These are phyloP conservation scores for Globisporangium heterothallicum DNA, from an alignment of 352 stramenopile species.

Conservation along the genomic window DNA sequence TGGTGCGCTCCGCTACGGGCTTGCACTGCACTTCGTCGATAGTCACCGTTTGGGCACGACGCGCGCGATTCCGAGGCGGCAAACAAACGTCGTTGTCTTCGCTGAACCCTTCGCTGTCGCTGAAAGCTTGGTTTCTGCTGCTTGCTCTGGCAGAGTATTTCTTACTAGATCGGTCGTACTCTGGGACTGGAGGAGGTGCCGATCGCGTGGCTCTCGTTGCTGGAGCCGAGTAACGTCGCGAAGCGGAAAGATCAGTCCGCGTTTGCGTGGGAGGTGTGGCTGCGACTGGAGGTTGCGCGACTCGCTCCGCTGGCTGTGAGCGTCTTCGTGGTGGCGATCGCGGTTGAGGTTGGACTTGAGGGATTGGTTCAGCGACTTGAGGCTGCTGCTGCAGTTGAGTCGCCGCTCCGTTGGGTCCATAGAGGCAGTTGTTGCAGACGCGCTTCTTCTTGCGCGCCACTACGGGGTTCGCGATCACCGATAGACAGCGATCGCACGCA, in stretches of 20 bases:
- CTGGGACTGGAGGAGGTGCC: constrained; percentile 6
- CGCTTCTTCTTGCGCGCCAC: constrained; percentile 54
- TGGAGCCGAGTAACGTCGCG: constrained; percentile 1
- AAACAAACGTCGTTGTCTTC: constrained; percentile 18
- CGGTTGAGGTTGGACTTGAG: background rate
- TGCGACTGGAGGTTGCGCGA: background rate
- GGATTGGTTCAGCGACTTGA: background rate
- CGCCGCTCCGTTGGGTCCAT: constrained; percentile 29
- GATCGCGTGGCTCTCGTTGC: constrained; percentile 14
- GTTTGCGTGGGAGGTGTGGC: background rate
- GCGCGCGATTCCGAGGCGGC: constrained; percentile 15
- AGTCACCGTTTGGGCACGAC: constrained; percentile 36
- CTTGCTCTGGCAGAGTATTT: constrained; percentile 1
- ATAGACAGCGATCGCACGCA: constrained; percentile 63
- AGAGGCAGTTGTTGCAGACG: constrained; percentile 65
- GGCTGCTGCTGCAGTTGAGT: background rate
- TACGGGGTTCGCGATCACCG: constrained; percentile 47
- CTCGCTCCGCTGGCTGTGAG: background rate
- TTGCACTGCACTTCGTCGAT: constrained; percentile 23
- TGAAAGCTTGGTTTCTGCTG: constrained; percentile 6
- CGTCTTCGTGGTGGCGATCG: background rate
- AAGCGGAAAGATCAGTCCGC: background rate
- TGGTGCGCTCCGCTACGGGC: constrained; percentile 11
- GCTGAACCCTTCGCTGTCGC: constrained; percentile 16
- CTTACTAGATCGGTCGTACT: constrained; percentile 15